Base-by-base conservation (phyloP, 1,284 basidiomycete species). In the Apiotrichum gamsii region DNA sequence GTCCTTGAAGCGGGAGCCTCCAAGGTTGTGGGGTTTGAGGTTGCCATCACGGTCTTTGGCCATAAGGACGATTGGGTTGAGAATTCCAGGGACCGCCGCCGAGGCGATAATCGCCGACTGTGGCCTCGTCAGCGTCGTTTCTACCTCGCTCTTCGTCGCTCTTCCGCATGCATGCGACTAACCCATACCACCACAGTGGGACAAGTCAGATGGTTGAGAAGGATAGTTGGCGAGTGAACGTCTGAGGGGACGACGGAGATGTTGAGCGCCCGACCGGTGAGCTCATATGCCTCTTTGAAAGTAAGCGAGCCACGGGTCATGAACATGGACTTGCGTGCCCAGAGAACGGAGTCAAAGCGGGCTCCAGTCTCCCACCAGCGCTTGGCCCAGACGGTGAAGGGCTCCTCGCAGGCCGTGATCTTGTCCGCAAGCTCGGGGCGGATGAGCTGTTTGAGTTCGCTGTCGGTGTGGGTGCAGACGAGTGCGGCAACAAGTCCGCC, bases 221-320 rank as follows among this genome's bases (percentile, higher is more conserved):
- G 75, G 70, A 95, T 96, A 2, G 91, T 96, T 3, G 94, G 94
- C 83, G 87, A 89, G 72, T 96, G 89, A n/a, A 86, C 80, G 66
- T 94, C 90, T 24, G 87, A 84, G 5, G 91, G 93, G 37, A 96
- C 87, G 34, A 98, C 95, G 14, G 89, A 93, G 36, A 98, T 83
- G 67, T 97, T 98, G 29, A 99, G 76, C 51, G 64, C 89, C 49
- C 89, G 80, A 20, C 95, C 94, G 0, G 95, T 99, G 56, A 85
- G 79, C 64, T 90, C 75, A 64, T 94, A 97, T 0, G 94, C 94
- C 67, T 99, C 95, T 45, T 82, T 82, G 75, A 99, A 99, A 0
- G 94, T 98, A 79, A 90, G 81, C 1, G 87, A 91, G 4, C 95
- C 95, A 54, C 83, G 79, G 5, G 91, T 97, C 71, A 96, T 97